Evolutionary conservation across 164 flowering plant species (phyloP).

Genomic region (Berberis vulgaris): DNA sequence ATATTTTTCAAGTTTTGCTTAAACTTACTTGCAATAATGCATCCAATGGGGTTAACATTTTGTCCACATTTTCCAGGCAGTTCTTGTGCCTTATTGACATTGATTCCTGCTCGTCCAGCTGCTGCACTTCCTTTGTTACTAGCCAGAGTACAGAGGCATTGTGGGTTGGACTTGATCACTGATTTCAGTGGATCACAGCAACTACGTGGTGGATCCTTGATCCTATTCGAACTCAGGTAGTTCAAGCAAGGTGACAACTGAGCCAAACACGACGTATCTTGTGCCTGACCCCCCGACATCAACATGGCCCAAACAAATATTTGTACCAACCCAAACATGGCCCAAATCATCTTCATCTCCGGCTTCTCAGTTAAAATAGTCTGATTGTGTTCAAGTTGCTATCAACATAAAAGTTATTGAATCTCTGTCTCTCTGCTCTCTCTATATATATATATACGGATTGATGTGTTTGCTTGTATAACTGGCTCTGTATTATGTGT

Average conservation of each 20-base stretch:
- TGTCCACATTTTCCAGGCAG: constrained; percentile 62
- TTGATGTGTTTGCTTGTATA: no score
- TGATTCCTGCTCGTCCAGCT: constrained; percentile 42
- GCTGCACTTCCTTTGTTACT: constrained; percentile 24
- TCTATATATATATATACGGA: no score
- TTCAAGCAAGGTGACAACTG: constrained; percentile 48
- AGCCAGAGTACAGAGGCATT: constrained; percentile 53
- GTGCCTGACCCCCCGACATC: constrained; percentile 4
- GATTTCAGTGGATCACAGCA: constrained; percentile 65
- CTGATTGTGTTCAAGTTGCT: no score
- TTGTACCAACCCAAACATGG: neutral
- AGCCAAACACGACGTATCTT: constrained; percentile 32
- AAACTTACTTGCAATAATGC: constrained; percentile 19
- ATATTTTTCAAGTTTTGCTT: neutral
- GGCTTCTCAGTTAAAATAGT: no score
- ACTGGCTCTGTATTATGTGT: no score
- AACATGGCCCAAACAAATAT: constrained; percentile 10
- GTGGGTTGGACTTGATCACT: constrained; percentile 38
- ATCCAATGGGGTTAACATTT: constrained; percentile 47
- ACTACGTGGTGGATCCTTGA: constrained; percentile 31
- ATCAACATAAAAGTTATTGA: no score
- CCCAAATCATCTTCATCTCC: neutral
- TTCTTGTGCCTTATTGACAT: constrained; percentile 35
- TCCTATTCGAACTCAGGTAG: constrained; percentile 33
- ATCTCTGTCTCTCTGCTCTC: no score